Base-by-base conservation (phyloP, 2,329 filamentous ascomycete species). In the Penicillium sp. region DNA sequence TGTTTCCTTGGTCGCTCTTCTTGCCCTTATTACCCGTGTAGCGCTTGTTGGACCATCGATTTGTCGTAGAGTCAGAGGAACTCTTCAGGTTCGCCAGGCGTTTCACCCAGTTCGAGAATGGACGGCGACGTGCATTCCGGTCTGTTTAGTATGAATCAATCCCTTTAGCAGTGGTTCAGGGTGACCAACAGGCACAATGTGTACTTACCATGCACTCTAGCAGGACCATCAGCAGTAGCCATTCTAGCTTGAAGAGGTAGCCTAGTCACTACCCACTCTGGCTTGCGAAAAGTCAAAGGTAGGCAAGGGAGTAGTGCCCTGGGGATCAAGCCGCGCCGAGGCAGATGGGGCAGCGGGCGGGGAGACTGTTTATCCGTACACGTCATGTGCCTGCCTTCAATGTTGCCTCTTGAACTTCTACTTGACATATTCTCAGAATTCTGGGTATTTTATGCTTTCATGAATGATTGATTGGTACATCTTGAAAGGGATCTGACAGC, bases 61-160 rank as follows among this genome's bases (percentile, higher is more conserved):
- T 58, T 64, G 70, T 61, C 60, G 68, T 65, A 16, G 80, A 75
- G 59, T 85, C 85, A 33, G 87, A 89, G 5, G 87, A 87, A 55
- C 79, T 82, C 75, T 96, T 97, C 76, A 96, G 88, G 73, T 88
- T 93, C 60, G 92, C 87, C 56, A 97, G 84, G 70, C 92, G 92
- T 81, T 92, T 96, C 81, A 99, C 91, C 89, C 93, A 95, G 65
- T 87, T 90, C 46, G 92, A 85, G 72, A 97, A 97, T 25, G 92
- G 93, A 62, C 90, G 87, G 67, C 92, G 88, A 64, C 91, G 89
- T 67, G 84, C 84, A 70, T 87, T 81, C 65, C 86, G 84, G 74
- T 92, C 89, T 92, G 76, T 66, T 61, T 76, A 56, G 65, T 58
- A 59, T 47, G 46, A 19, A 44, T 48, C 50, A 19, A 44, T 48